phyloP scores from a whole-genome alignment of 805 yeast genomes.

The Yamadazyma olivae region DNA sequence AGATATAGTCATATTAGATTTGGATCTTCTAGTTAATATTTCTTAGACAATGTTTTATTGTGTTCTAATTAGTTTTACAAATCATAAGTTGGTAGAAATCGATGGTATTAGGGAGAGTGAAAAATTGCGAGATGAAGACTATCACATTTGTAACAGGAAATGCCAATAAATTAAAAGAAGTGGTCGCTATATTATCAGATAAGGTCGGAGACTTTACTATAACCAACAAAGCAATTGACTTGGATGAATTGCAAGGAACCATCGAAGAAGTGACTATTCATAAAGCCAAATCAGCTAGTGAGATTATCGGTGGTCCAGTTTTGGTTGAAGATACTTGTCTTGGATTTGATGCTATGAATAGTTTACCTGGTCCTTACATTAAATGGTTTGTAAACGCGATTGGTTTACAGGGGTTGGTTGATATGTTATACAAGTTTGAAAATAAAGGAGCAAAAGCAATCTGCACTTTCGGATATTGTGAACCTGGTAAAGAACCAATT shows the following conservation, averaged over 20 bases:
- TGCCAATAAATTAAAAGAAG: slow-evolving; percentile 82
- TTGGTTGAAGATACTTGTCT: slow-evolving; percentile 94
- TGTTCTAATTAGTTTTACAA: no score
- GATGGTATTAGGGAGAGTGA: neutral
- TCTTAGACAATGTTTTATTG: neutral
- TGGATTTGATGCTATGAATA: slow-evolving; percentile 72
- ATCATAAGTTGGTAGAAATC: neutral
- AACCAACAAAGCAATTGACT: slow-evolving; percentile 65
- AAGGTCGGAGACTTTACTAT: slow-evolving; percentile 51
- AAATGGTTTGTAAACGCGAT: slow-evolving; percentile 85
- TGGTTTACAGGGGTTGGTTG: slow-evolving; percentile 75
- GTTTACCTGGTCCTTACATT: slow-evolving; percentile 90
- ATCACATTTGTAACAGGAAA: slow-evolving; percentile 86
- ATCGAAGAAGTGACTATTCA: slow-evolving; percentile 76
- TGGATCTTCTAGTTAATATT: no score
- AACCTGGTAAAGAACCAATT: slow-evolving; percentile 66
- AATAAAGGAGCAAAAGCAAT: slow-evolving; percentile 84
- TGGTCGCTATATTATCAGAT: slow-evolving; percentile 62
- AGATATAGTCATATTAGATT: no score
- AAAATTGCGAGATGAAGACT: slow-evolving; percentile 15
- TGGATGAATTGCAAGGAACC: slow-evolving; percentile 90
- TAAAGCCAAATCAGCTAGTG: slow-evolving; percentile 75
- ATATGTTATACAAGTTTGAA: slow-evolving; percentile 76
- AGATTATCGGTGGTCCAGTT: slow-evolving; percentile 68
- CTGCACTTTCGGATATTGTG: slow-evolving; percentile 90